Percentiles rank a stretch among this genome's conserved stretches.
Evolutionary conservation across 495 filamentous ascomycete genomes (phyloP).

Genomic region (Penicillium odoratum): DNA sequence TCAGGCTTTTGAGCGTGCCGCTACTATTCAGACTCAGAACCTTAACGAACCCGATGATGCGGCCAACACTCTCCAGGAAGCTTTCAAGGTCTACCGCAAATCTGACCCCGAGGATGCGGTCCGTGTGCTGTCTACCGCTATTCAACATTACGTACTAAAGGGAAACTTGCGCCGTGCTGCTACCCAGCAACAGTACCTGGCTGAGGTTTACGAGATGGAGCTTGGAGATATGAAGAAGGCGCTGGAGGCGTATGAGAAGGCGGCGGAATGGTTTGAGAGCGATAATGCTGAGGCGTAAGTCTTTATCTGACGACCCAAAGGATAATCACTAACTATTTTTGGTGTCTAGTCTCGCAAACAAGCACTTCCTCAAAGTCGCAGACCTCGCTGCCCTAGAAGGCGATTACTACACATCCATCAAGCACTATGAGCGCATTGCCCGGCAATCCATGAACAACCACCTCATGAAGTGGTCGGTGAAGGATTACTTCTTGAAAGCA

Average conservation of each 20-base stretch:
- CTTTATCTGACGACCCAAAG: not conserved
- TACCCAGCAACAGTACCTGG: slow-evolving; percentile 80
- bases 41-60: slow-evolving; percentile 88
- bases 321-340: not conserved
- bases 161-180: slow-evolving; percentile 89
- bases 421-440: slow-evolving; percentile 78
- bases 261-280: slow-evolving; percentile 82
- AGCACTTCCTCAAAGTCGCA: slow-evolving; percentile 83
- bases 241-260: slow-evolving; percentile 73
- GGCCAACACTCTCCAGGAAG: slow-evolving; percentile 74
- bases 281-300: slow-evolving; percentile 84
- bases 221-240: slow-evolving; percentile 74
- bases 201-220: slow-evolving; percentile 78
- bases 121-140: slow-evolving; percentile 69
- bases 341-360: slow-evolving; percentile 73
- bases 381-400: slow-evolving; percentile 78
- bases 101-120: slow-evolving; percentile 76
- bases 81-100: slow-evolving; percentile 85
- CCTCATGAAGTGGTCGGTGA: slow-evolving; percentile 86
- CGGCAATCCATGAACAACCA: slow-evolving; percentile 70
- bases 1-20: slow-evolving; percentile 74
- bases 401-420: slow-evolving; percentile 79
- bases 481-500: slow-evolving; percentile 90
- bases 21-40: slow-evolving; percentile 68
- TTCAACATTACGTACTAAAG: slow-evolving; percentile 75